Evolutionary conservation across 345 rosid genomes (phyloP).

Genomic region (Lenwebbia sp.): DNA sequence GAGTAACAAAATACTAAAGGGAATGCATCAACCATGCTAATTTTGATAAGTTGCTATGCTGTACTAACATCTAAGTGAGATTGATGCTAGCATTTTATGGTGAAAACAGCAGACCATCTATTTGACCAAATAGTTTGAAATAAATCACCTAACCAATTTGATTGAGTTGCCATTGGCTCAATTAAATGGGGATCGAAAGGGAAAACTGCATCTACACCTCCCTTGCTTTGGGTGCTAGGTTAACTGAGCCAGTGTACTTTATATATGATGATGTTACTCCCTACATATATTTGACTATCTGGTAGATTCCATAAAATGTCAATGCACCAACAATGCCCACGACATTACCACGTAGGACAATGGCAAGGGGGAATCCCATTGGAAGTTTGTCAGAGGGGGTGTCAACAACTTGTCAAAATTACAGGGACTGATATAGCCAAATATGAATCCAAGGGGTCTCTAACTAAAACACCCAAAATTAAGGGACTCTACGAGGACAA

Average conservation of each 20-base stretch:
- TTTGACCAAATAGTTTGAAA: too few species aligned
- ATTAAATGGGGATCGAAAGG: background rate
- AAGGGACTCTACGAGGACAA: background rate
- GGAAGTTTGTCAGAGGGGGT: background rate
- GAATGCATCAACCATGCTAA: too few species aligned
- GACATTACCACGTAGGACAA: background rate
- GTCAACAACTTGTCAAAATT: background rate
- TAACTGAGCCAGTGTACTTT: background rate
- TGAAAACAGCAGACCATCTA: too few species aligned
- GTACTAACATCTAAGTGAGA: too few species aligned
- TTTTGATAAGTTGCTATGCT: too few species aligned
- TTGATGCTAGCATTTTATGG: too few species aligned
- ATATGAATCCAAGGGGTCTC: background rate
- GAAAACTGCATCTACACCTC: background rate
- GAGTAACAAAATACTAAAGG: too few species aligned
- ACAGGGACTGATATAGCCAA: background rate
- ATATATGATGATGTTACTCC: background rate
- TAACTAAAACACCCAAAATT: background rate
- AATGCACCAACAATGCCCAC: background rate
- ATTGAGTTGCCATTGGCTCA: too few species aligned
- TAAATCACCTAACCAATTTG: too few species aligned
- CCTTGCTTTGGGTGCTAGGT: background rate
- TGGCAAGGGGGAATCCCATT: background rate
- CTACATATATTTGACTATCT: background rate
- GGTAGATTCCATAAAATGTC: background rate